A percentile compares a stretch with the other conserved stretches of the same genome.
These are phyloP conservation scores for Nakaseomyces kungkrabaensis DNA, from an alignment of 1,139 yeast species.

Conservation along the genomic window DNA sequence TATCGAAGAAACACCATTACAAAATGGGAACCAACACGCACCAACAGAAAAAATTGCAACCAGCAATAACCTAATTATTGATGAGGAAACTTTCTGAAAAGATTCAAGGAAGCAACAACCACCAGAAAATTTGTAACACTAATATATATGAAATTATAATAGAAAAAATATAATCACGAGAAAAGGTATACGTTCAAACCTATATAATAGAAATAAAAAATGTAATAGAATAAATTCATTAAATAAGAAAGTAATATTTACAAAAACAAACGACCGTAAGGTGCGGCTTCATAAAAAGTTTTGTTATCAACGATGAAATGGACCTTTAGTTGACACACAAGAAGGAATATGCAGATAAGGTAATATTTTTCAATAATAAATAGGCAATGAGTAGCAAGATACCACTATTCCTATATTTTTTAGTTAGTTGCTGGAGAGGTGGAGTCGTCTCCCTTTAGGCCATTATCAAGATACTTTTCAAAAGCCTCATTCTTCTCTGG, in stretches of 20 bases:
- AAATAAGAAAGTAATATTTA: neutral
- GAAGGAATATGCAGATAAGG: neutral
- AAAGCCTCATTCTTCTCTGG: slow-evolving; percentile 87
- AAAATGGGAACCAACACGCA: neutral
- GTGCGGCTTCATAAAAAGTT: no score
- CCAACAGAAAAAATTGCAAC: neutral
- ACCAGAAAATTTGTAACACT: neutral
- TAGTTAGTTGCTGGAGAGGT: slow-evolving; percentile 4
- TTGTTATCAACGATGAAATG: no score
- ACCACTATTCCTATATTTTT: neutral
- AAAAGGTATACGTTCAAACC: neutral
- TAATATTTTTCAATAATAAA: neutral
- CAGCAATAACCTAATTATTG: slow-evolving; percentile 22
- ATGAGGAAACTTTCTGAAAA: slow-evolving; percentile 27
- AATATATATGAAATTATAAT: neutral
- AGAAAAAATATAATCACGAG: neutral
- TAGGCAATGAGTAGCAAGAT: no score
- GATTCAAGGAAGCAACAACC: neutral
- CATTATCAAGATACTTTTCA: slow-evolving; percentile 57
- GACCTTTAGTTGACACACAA: neutral
- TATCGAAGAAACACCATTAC: neutral
- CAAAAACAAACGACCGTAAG: neutral
- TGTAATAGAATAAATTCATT: neutral
- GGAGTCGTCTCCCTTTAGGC: slow-evolving; percentile 7
- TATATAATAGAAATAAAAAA: neutral